Evolutionary conservation across 192 early-diverging fungal species (phyloP), one percentile per base, ranked within the genome.

Genomic region (Backusella tarrabulga): DNA sequence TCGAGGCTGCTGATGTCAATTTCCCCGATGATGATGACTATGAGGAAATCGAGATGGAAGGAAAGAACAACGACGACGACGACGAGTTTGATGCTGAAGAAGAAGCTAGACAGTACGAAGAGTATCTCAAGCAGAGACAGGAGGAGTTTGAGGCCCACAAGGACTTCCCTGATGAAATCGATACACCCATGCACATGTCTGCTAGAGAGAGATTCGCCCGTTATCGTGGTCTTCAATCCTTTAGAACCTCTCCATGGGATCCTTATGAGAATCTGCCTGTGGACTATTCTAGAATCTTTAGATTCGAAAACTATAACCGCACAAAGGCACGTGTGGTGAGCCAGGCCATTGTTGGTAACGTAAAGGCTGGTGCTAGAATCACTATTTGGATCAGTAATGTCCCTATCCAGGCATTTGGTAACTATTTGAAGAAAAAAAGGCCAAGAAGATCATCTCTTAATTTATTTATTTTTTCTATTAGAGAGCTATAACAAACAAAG

Each of bases 211-310:
- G 98, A 76, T 99, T 99, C 85, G 90, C 91, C n/a, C 89, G 93
- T 77, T 99, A 95, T 85, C 94, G 98, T 78, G 98, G 97, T 29
- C 87, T 99, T 72, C 93, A 97, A 82, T 94, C 92, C 68, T 97
- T 98, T 87, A 87, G 96, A 76, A 97, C 94, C 17, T 97, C 95
- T 4, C 93, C 97, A 14, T 99, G 98, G 98, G 98, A 99, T 82
- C 93, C 97, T 9, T 96, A 96, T 87, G 98, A 99, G 84, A 98
- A 98, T 84, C 86, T 99, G 74, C 98, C 98, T 0, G 85, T 95
- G 38, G 98, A 99, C 82, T 99, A 98, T 82, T 91, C 90, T 35
- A 92, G 95, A 66, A 97, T 99, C 73, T 99, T 98, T 89, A 95
- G 97, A 85, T 97, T 98, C 77, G 92, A 95, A 79, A 97, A 94